Conservation (phyloP, 2,329 filamentous ascomycete species). For the Penicillium sp. region DNA sequence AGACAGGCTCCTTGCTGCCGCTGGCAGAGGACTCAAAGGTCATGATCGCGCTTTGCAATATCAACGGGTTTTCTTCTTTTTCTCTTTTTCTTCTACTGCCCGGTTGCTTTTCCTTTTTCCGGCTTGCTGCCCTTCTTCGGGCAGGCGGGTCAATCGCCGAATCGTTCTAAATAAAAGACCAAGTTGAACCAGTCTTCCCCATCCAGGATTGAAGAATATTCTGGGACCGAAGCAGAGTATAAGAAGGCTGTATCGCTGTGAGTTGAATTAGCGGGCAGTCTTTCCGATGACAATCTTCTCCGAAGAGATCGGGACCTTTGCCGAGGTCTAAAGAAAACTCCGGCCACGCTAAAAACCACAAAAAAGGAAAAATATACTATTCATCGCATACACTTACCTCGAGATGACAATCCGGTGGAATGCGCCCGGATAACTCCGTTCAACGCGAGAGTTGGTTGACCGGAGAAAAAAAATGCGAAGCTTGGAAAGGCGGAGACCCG, state of each 20-base stretch:
- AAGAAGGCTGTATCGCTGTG: conserved; percentile 32
- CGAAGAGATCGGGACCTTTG: conserved; percentile 4
- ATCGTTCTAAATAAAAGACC: neutral
- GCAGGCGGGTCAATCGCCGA: neutral
- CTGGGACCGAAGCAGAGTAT: neutral
- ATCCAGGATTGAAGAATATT: neutral
- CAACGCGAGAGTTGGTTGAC: neutral
- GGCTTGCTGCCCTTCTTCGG: neutral
- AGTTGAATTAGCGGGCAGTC: conserved; percentile 2
- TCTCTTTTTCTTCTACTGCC: conserved; percentile 9
- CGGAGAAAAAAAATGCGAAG: conserved; percentile 7
- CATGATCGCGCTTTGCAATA: no score
- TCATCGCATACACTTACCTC: conserved; percentile 11
- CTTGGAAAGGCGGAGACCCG: conserved; percentile 16
- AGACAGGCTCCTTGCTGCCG: conserved; percentile 13
- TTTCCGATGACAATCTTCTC: neutral
- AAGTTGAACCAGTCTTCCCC: neutral
- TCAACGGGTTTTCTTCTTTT: no score
- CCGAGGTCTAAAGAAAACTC: conserved; percentile 10
- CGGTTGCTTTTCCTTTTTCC: conserved; percentile 2
- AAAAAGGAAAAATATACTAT: neutral
- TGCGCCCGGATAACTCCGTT: neutral
- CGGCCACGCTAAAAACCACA: neutral
- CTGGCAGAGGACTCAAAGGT: conserved; percentile 3
- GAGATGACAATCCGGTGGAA: neutral